Base-by-base conservation (phyloP, 768 basidiomycete genomes). In the Clathrus columnatus region DNA sequence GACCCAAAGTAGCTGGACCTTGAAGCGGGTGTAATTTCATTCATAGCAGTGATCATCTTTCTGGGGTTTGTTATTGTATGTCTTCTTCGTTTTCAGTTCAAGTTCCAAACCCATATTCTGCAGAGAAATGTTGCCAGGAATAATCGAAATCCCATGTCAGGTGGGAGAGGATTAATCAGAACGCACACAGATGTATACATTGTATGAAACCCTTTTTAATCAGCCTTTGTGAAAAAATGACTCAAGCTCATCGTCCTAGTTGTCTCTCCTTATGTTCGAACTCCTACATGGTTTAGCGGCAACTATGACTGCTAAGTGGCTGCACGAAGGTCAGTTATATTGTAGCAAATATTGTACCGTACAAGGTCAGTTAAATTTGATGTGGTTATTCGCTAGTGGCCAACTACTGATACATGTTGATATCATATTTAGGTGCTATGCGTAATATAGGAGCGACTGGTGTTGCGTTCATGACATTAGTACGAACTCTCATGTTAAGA, bases 381-480 rank as follows among this genome's bases (percentile, higher is more conserved):
- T 29, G 4, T 18, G 14, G 20, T 43, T 2, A n/a, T 30, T 2
- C 50, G 32, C 27, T 23, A 17, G 10, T 20, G 27, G 18, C 41
- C 24, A 27, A 32, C 23, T 26, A 10, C 8, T 48, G n/a, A 10
- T 10, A 21, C 47, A 71, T n/a, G n/a, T n/a, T n/a, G n/a, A n/a
- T n/a, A n/a, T n/a, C n/a, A n/a, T n/a, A n/a, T n/a, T n/a, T n/a
- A n/a, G 74, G 72, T 17, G 61, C 70, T 43, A 57, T 75, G 2
- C 69, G 72, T 56, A 70, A 74, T 53, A 54, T 73, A 0, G 74
- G 75, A 5, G 74, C 75, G 48, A 68, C 72, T 4, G 69, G 68
- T 20, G 72, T 70, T 2, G 72, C 71, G 5, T 66, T 76, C 32
- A 67, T 69, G 2, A 76, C 72, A 16, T 64, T 75, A 11, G 75